These are phyloP conservation scores for Macroventuria anomochaeta DNA, from an alignment of 2,329 filamentous ascomycete species.

Conservation along the genomic window DNA sequence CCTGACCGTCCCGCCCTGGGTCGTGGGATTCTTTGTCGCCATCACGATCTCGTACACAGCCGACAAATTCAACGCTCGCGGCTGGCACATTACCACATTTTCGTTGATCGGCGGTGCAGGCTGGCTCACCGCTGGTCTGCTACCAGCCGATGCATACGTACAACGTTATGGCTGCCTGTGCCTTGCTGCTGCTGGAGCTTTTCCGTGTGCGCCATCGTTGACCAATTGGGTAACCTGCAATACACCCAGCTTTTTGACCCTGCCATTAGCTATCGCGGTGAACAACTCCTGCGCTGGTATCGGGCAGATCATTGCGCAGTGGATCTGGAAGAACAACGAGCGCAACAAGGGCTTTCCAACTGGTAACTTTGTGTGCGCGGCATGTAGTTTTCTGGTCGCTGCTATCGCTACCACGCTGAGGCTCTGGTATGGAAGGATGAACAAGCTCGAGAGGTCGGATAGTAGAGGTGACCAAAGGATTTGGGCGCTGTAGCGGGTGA, in stretches of 20 bases:
- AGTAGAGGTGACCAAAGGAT: constrained; percentile 30
- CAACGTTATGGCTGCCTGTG: constrained; percentile 48
- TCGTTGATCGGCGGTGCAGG: constrained; percentile 40
- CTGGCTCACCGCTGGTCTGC: constrained; percentile 42
- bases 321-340: constrained; percentile 49
- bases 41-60: constrained; percentile 34
- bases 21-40: constrained; percentile 42
- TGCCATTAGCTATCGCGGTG: constrained; percentile 49
- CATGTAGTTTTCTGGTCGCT: constrained; percentile 45
- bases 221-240: constrained; percentile 52
- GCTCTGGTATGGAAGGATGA: constrained; percentile 40
- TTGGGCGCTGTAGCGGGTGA: constrained; percentile 25
- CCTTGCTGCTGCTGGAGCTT: constrained; percentile 48
- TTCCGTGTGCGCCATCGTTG: constrained; percentile 47
- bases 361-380: constrained; percentile 51
- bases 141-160: constrained; percentile 31
- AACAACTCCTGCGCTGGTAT: constrained; percentile 50
- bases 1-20: constrained; percentile 50
- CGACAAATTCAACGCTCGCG: constrained; percentile 27
- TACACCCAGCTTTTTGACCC: constrained; percentile 46
- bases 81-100: constrained; percentile 30
- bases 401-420: constrained; percentile 32
- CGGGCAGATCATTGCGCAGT: constrained; percentile 50
- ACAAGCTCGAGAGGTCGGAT: constrained; percentile 23
- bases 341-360: constrained; percentile 45